Base-by-base conservation (phyloP, 2,329 filamentous ascomycete genomes). In the Botrytis sinoallii region DNA sequence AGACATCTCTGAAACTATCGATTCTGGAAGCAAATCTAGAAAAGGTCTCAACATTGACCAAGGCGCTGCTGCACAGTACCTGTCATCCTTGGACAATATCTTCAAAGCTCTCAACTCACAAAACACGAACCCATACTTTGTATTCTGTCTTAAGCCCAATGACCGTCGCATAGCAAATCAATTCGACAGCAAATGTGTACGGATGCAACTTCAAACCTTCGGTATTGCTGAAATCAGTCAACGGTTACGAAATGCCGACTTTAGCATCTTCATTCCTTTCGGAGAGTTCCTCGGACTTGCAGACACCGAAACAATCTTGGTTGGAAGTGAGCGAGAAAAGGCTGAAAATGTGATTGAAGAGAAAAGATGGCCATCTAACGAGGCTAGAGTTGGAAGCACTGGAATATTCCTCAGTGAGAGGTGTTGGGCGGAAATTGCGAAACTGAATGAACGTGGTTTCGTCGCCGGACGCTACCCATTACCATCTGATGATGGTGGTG, bases 221-320 rank as follows among this genome's bases (percentile, higher is more conserved):
- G 96, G 96, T 46, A 97, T 99, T 79, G 95, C 95, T 1, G 96
- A 99, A 81, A 98, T 99, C 82, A 97, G 95, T 81, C 95, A 98
- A 81, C 89, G 96, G 32, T 87, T 99, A 57, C 90, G 95, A 68
- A 95, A 95, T 72, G 95, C 95, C 0, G 96, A 99, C 82, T 98
- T 98, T 84, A 97, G 93, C 81, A 85, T 98, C 52, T 99, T 99
- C 85, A 84, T 99, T 77, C 96, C 96, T 0, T 99, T 98, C 80
- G 93, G 92, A 68, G 96, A 99, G 82, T 98, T 99, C 82, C 87
- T 99, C 4, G 95, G 95, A 4, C 87, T 97, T 73, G 90, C 94
- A 0, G 95, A 98, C 77, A 87, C 91, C 0, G 94, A 98, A 72
- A 92, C 91, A 1, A 90, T 94, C 38, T 88, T 98, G 35, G 93